Base-by-base conservation (phyloP, 371 early-diverging fungal species). In the Mycotypha africana region DNA sequence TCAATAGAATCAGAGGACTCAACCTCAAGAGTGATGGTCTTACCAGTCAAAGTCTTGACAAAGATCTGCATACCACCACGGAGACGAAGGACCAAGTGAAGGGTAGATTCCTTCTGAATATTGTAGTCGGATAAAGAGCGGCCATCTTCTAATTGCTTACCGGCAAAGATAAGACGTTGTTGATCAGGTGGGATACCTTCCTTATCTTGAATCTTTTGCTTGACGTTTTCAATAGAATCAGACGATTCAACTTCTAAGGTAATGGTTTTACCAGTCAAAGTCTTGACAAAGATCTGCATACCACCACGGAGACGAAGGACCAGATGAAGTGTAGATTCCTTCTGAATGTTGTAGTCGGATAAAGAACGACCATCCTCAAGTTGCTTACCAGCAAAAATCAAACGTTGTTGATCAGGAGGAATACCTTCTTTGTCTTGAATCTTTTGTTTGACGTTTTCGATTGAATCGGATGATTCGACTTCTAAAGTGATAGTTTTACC, bases 341-440 rank as follows among this genome's bases (percentile, higher is more conserved):
- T 86, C 68, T 88, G 88, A 73, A 85, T 86, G 74, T 85, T 86
- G 74, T 86, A 86, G 69, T 86, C 87, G 33, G 78, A 72, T 5
- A 86, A 75, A 28, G 78, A 74, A 65, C 93, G 91, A 46, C 92
- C 95, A 70, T 96, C 96, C 73, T 96, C 96, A 40, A 99, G 85
- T 79, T 98, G 97, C 79, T 97, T 97, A 56, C 95, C 98, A 67
- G 97, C 97, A 69, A 99, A 98, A 65, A 99, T 99, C 40, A 98
- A 83, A 57, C 98, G 92, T 79, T 98, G 98, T 82, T 98, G 99
- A 71, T 97, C 97, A 55, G 98, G 98, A 2, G 53, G 98, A 60
- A 98, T 58, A 38, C 58, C 58, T 53, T 58, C 98, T 84, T 96
- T 95, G 79, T 98, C 97, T 75, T 98, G 98, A 51, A 98, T 98